These are phyloP conservation scores for Naganishia randhawae DNA, from an alignment of 768 basidiomycete species.

Conservation along the genomic window DNA sequence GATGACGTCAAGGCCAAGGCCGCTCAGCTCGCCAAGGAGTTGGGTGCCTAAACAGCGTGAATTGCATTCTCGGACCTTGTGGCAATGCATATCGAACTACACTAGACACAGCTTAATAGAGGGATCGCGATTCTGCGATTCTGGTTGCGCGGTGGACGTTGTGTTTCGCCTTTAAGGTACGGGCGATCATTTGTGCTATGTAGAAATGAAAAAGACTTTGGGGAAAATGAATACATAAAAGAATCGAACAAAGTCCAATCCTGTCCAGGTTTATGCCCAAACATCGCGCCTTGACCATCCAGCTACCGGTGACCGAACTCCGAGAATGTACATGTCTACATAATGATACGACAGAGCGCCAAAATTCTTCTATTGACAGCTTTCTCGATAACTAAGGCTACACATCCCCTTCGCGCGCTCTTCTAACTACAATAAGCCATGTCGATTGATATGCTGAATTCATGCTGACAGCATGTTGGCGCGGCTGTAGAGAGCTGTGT, in stretches of 20 bases:
- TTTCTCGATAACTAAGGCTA: too few relatives aligned
- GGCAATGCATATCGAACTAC: neutral
- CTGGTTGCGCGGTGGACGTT: neutral
- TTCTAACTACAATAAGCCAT: too few relatives aligned
- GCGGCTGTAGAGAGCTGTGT: too few relatives aligned
- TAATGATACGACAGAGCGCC: too few relatives aligned
- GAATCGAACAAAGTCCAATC: slow-evolving; percentile 5
- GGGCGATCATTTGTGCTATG: slow-evolving; percentile 2
- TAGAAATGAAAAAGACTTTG: slow-evolving; percentile 14
- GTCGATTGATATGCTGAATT: too few relatives aligned
- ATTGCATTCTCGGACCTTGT: neutral
- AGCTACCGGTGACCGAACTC: too few relatives aligned
- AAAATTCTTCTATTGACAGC: too few relatives aligned
- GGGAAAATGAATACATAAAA: slow-evolving; percentile 23
- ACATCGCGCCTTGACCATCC: neutral
- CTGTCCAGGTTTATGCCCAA: neutral
- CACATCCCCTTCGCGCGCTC: too few relatives aligned
- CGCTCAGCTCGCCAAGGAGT: slow-evolving; percentile 93
- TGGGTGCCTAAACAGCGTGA: slow-evolving; percentile 53
- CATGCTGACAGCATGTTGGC: too few relatives aligned
- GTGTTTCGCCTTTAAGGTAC: neutral
- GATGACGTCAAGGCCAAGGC: slow-evolving; percentile 97
- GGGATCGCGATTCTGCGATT: neutral
- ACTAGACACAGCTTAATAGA: neutral
- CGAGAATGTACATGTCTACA: too few relatives aligned